Evolutionary conservation across 768 basidiomycete species (phyloP), one percentile per base, ranked within the genome.

Genomic region (Collybia sp.): DNA sequence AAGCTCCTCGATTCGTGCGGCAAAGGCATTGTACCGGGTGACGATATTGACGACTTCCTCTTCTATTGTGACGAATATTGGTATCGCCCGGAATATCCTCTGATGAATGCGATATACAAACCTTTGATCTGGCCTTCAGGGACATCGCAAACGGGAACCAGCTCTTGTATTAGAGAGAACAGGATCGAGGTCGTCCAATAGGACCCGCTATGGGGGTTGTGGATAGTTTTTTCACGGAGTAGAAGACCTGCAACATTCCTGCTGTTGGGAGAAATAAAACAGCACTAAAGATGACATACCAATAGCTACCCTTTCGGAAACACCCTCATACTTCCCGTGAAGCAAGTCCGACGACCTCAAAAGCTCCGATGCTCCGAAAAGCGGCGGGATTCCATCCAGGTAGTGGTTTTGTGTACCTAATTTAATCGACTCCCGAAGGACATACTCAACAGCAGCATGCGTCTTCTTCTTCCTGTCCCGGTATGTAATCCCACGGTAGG

Each of bases 371-470:
- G 82, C 83, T 12, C 66, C 59, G 58, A 83, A 91, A 2, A 87
- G 71, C 1, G 70, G 64, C 2, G 86, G 87, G 37, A 88, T 78
- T 15, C 87, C 91, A 56, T 86, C 87, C 13, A 88, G 64, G 51
- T 80, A 89, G 56, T 88, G 83, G 50, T 85, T 80, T 54, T 87
- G 85, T 15, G 75, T 72, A 9, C 90, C 89, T 19, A 92, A 72
- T 61, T 94, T 97, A 47, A 96, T 64, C 5, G 88, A 88, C 40
- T 95, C 89, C 40, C 87, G 77, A 30, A 97, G 75, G 20, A 84
- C 82, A 25, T 79, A 79, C 44, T 88, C 83, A 5, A 84, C 73
- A 1, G 80, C 77, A 6, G 75, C 69, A 9, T 76, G 67, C 0
- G 59, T 57, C 54, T 79, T 88, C 39, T 80, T 78, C 62, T 90